Percentiles rank a stretch among this genome's conserved stretches.
Conservation (phyloP, 2,329 filamentous ascomycete species). For the Teratosphaeria pseudoeucalypti region DNA sequence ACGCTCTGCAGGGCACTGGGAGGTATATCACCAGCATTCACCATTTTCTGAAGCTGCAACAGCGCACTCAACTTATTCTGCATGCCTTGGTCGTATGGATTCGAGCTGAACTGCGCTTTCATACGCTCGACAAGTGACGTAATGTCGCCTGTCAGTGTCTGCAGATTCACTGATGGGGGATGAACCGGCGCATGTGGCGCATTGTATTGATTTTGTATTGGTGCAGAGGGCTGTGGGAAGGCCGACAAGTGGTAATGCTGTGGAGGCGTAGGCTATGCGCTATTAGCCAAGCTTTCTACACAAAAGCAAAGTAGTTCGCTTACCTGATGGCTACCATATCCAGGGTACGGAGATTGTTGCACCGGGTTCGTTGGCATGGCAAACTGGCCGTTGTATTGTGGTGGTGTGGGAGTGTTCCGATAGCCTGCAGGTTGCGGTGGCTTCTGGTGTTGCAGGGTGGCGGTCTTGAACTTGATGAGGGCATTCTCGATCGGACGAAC, state of each 20-base stretch:
- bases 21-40: conserved; percentile 56
- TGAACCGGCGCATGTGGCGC: neutral
- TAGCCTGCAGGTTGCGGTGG: conserved; percentile 43
- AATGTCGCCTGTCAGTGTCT: conserved; percentile 73
- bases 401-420: conserved; percentile 66
- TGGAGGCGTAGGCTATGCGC: conserved; percentile 2
- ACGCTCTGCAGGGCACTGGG: conserved; percentile 75
- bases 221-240: conserved; percentile 10
- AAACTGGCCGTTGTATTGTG: conserved; percentile 38
- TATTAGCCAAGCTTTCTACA: conserved; percentile 5
- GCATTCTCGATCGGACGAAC: conserved; percentile 90
- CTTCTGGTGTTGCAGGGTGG: conserved; percentile 50
- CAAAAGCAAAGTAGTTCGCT: neutral
- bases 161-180: conserved; percentile 22
- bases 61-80: conserved; percentile 75
- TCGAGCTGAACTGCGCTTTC: conserved; percentile 63
- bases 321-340: conserved; percentile 29
- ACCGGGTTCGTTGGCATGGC: conserved; percentile 22
- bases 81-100: conserved; percentile 63
- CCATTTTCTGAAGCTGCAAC: conserved; percentile 69
- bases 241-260: neutral
- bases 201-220: conserved; percentile 11
- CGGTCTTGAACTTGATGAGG: conserved; percentile 67
- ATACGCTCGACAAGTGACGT: conserved; percentile 64
- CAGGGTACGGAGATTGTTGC: conserved; percentile 25